Percentiles rank a stretch among this genome's conserved stretches.
phyloP scores from a whole-genome alignment of 2,329 filamentous ascomycete genomes.

The Aspergillus carbonarius region DNA sequence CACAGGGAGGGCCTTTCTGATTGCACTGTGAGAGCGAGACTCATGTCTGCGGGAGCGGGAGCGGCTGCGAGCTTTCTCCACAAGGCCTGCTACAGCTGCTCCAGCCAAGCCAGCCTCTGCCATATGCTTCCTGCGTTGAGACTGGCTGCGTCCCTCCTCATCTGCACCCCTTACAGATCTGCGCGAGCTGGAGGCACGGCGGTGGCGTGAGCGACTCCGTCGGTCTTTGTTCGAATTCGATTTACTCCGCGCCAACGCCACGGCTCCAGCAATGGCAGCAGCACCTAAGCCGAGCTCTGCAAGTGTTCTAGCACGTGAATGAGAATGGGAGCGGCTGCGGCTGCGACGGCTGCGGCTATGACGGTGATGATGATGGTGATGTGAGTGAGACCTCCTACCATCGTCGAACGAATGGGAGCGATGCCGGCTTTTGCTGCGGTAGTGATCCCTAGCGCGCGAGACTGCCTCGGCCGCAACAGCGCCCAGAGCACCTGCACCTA shows the following conservation, averaged over 20 bases:
- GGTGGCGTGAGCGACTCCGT: constrained; percentile 48
- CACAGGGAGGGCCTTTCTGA: constrained; percentile 59
- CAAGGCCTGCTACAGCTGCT: constrained; percentile 62
- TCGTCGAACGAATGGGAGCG: constrained; percentile 44
- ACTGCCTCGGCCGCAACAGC: constrained; percentile 62
- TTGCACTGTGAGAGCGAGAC: constrained; percentile 54
- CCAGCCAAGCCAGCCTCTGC: constrained; percentile 63
- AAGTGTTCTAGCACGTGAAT: constrained; percentile 53
- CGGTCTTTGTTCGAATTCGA: constrained; percentile 52
- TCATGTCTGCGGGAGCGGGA: constrained; percentile 54
- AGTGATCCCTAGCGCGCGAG: constrained; percentile 50
- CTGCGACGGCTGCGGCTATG: constrained; percentile 35
- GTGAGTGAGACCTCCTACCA: constrained; percentile 35
- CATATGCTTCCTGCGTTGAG: constrained; percentile 58
- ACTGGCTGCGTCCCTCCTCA: constrained; percentile 36
- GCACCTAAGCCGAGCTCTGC: constrained; percentile 54
- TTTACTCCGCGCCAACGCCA: constrained; percentile 57
- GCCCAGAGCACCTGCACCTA: constrained; percentile 62
- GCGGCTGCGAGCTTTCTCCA: constrained; percentile 57
- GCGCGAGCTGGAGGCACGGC: constrained; percentile 35
- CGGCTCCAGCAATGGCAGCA: constrained; percentile 61
- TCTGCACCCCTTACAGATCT: constrained; percentile 20
- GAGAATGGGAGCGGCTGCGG: constrained; percentile 48
- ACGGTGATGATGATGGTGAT: constrained; percentile 32
- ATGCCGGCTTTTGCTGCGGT: constrained; percentile 48